Conservation (phyloP, 2,329 filamentous ascomycete genomes). For the Calonectria ilicicola region DNA sequence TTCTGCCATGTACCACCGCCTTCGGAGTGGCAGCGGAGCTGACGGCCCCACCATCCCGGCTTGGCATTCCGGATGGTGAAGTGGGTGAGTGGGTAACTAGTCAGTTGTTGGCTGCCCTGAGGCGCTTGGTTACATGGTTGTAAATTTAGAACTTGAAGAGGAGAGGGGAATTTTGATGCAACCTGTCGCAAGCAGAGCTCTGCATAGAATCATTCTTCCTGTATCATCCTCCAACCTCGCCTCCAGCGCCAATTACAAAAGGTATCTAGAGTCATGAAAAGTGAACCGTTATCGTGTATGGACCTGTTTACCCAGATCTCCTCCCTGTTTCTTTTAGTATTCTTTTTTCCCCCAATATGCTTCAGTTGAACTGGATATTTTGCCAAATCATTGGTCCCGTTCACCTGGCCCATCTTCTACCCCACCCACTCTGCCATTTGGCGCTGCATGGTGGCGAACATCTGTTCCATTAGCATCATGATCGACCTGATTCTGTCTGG, state of each 20-base stretch:
- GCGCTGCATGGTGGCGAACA: not conserved
- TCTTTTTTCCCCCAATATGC: not conserved
- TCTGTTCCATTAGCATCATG: not conserved
- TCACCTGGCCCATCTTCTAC: not conserved
- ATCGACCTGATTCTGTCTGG: not conserved
- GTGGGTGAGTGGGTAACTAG: not conserved
- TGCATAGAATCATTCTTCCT: not conserved
- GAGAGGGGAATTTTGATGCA: not conserved
- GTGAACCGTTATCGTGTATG: not conserved
- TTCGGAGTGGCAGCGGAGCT: slow-evolving; percentile 26
- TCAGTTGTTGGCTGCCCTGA: not conserved
- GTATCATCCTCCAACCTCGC: not conserved
- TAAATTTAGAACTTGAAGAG: not conserved
- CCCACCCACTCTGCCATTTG: not conserved
- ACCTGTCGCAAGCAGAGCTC: not conserved
- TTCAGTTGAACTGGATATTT: not conserved
- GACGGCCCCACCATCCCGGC: slow-evolving; percentile 40
- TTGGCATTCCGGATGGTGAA: slow-evolving; percentile 15
- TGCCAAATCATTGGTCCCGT: not conserved
- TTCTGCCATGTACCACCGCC: slow-evolving; percentile 57
- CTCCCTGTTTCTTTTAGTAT: not conserved
- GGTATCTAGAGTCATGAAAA: not conserved
- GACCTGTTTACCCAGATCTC: not conserved
- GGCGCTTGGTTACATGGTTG: not conserved
- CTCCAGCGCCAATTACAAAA: not conserved